Evolutionary conservation across 2,329 filamentous ascomycete species (phyloP), one percentile per base, ranked within the genome.

Genomic region (Fusarium protoensiforme): DNA sequence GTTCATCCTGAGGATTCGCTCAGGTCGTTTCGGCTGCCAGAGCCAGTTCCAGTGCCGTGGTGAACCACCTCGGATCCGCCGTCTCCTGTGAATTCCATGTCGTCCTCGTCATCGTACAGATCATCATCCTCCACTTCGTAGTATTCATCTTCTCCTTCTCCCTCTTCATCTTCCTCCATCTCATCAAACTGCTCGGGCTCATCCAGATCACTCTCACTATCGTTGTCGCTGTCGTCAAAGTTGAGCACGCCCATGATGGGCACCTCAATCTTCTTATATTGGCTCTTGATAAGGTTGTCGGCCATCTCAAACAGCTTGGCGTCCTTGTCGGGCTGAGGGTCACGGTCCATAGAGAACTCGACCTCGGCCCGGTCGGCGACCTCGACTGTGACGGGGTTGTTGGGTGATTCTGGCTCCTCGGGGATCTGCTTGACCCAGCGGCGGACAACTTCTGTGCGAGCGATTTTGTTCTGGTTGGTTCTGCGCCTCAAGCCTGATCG

Each of bases 261-360:
- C 68, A 87, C 83, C 65, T 86, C 83, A 38, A 85, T 81, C 76
- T 83, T 82, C 56, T 83, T 81, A 72, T 86, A 81, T 75, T 87
- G 85, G 72, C 83, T 86, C 78, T 83, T 85, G 79, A 87, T 86
- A 67, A 87, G 79, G 68, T 84, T 83, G 74, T 86, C 84, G 57
- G 85, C 85, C 71, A 85, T 82, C 53, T 81, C 79, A 60, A 84
- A 85, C 51, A 87, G 76, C 73, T 84, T 83, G 46, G 78, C 72
- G 70, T 87, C 85, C 74, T 84, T 83, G 75, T 86, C 85, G 18
- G 80, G 79, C 11, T 78, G 72, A 13, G 74, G 72, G 39, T 85
- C 84, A 36, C 77, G 78, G 69, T 85, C 84, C 71, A 85, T 80
- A 64, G 82, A 81, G 72, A 85, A 86, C 27, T 79, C 76, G 27